A percentile compares a stretch with the other conserved stretches of the same genome.
Conservation (phyloP, 495 filamentous ascomycete species). For the Lindgomyces ingoldianus region DNA sequence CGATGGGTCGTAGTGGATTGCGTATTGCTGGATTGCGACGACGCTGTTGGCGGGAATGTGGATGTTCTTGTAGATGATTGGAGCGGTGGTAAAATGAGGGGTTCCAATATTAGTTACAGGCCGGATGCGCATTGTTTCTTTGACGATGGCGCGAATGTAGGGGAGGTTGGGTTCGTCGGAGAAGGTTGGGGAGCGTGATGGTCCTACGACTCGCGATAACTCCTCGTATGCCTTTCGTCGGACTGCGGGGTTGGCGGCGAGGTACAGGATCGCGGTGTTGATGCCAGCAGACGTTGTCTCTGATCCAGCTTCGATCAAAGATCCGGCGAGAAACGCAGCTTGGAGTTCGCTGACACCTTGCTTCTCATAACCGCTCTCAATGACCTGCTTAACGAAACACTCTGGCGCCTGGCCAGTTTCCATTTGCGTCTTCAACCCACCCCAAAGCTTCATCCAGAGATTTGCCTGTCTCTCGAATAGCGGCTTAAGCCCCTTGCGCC, state of each 20-base stretch:
- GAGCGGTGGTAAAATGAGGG: slow-evolving; percentile 34
- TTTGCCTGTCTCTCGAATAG: slow-evolving; percentile 26
- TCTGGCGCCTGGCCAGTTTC: slow-evolving; percentile 31
- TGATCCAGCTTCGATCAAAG: slow-evolving; percentile 37
- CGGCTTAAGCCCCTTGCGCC: slow-evolving; percentile 24
- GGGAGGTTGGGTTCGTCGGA: slow-evolving; percentile 24
- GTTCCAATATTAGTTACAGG: slow-evolving; percentile 35
- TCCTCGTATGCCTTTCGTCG: slow-evolving; percentile 21
- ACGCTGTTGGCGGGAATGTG: slow-evolving; percentile 31
- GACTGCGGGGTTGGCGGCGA: slow-evolving; percentile 21
- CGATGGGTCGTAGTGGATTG: slow-evolving; percentile 29
- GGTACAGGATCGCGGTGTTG: slow-evolving; percentile 30
- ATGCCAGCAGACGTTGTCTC: slow-evolving; percentile 36
- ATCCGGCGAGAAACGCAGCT: slow-evolving; percentile 35
- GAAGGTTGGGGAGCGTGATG: slow-evolving; percentile 25
- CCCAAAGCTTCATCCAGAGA: slow-evolving; percentile 28
- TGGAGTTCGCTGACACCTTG: slow-evolving; percentile 34
- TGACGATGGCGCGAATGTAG: slow-evolving; percentile 34
- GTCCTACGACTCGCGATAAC: slow-evolving; percentile 11
- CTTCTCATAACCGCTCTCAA: slow-evolving; percentile 17
- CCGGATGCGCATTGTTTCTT: slow-evolving; percentile 34
- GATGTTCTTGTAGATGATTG: slow-evolving; percentile 30
- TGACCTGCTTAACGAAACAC: slow-evolving; percentile 39
- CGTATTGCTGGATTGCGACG: slow-evolving; percentile 28
- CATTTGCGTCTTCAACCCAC: slow-evolving; percentile 25